Evolutionary conservation across 495 filamentous ascomycete genomes (phyloP), one percentile per base, ranked within the genome.

Genomic region (Penicillium roqueforti): DNA sequence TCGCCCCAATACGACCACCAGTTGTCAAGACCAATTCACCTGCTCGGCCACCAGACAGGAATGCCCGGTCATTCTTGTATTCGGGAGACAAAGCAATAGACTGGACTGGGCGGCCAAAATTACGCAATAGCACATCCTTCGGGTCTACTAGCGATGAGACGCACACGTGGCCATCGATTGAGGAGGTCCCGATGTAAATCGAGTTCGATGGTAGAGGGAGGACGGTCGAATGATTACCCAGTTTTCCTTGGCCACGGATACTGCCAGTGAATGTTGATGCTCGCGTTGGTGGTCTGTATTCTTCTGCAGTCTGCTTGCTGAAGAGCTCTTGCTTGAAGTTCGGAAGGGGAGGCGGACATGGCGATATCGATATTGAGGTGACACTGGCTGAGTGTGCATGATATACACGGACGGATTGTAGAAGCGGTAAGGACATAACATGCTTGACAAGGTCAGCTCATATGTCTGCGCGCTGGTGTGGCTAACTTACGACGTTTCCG

Each of bases 91-190:
- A 68, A 6, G 90, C 88, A 14, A 98, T 88, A 11, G 91, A 86
- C 58, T 95, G 88, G 6, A 98, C 81, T 1, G 95, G 93, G 18
- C 93, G 80, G 1, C 90, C 91, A 75, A 97, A 98, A 64, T 97
- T 97, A 38, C 95, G 84, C 26, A 97, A 70, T 31, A 86, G 82
- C 4, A 97, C 90, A 70, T 97, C 93, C 56, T 82, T 87, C 5
- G 80, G 73, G 57, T 89, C 86, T 18, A 91, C 77, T 29, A 97
- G 66, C 1, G 91, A 95, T 40, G 86, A 81, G 19, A 97, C 81
- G 55, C 93, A 97, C 8, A 97, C 87, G 58, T 96, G 91, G 23
- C 93, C 93, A 66, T 98, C 93, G 59, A 96, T 90, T 0, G 95
- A 97, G 14, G 95, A 88, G 2, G 91, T 92, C 2, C 86, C 93